Base-by-base conservation (phyloP, 2,329 filamentous ascomycete species). In the Fusarium sp. region DNA sequence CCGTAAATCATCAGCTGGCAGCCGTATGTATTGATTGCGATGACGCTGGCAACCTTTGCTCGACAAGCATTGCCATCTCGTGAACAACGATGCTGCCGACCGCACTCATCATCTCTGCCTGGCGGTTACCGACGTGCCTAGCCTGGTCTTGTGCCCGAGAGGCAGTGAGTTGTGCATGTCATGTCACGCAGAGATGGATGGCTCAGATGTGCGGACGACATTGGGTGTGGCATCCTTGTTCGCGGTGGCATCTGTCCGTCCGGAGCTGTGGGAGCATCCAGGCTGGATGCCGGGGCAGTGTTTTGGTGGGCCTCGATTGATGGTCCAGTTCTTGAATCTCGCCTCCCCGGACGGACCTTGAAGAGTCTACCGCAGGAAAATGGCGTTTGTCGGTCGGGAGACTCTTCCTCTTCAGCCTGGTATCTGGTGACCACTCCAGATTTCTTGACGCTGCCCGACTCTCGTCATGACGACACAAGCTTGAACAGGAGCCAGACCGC, bases 181-280 rank as follows among this genome's bases (percentile, higher is more conserved):
- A 71, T 70, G 72, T 74, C 68, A 74, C 70, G 72, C 71, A 71
- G 67, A 69, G 62, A 69, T 71, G 64, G 62, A 69, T 67, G 63
- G 49, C 56, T 61, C 14, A 51, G 46, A 65, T 54, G 66, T 62
- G 60, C 55, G 61, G 61, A 68, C 62, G 67, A 58, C 49, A 70
- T 46, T 70, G 61, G 64, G 68, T 71, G 68, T 65, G 64, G 50
- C 58, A 70, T 62, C 68, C 61, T 62, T 70, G 68, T 61, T 60
- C 62, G 36, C 36, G 55, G 71, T 72, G 71, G 67, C 67, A 73
- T 72, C 71, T 69, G 68, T 62, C 69, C 63, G 68, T 65, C 67
- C 67, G 67, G 49, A 70, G 68, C 64, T 70, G 64, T 70, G 67
- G 67, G 69, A 68, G 63, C 69, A 64, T 62, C 65, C 62, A 73